Evolutionary conservation across 192 early-diverging fungal species (phyloP), one percentile per base, ranked within the genome.

Genomic region (Backusella macrospora): DNA sequence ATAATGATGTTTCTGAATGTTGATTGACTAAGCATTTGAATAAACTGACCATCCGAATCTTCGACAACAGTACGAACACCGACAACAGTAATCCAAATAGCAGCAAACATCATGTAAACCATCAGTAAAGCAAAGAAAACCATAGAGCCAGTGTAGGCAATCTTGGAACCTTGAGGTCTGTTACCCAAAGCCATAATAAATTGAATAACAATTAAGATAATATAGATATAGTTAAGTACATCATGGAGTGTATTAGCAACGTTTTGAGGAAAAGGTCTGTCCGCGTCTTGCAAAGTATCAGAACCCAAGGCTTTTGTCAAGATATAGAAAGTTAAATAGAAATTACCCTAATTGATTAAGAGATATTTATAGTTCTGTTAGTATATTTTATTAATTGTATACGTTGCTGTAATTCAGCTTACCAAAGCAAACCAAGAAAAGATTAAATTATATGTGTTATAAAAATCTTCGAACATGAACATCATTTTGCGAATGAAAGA

Each of bases 181-280:
- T 99, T 99, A 55, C 97, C 97, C 73, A 99, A 82, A 65, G 96
- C 93, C 26, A 92, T 87, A 38, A 99, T 90, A 82, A 99, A 94
- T 67, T 91, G 90, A 63, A 96, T 83, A 18, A 94, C 81, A 68
- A 88, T 87, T 79, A 95, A 90, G 0, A 98, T 83, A 21, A 80
- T 47, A 52, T 82, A 82, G 40, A 82, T 76, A 63, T 82, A 82
- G 39, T 78, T 86, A 63, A 84, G 79, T 6, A 86, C 74, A 26
- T 81, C 68, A 23, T 78, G 77, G 5, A 82, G 71, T n/a, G 79
- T 78, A 63, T 55, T 68, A n/a, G 81, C 83, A 18, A 79, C 82
- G 48, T 78, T 74, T 39, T 73, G 71, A n/a, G 81, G 59, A 62
- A 86, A 80, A 14, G 80, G 80, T 69, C 71, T 72, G 38, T 48